Percentiles rank a stretch among this genome's conserved stretches.
Conservation (phyloP, 352 stramenopile species). For the Phytophthora brassicae region DNA sequence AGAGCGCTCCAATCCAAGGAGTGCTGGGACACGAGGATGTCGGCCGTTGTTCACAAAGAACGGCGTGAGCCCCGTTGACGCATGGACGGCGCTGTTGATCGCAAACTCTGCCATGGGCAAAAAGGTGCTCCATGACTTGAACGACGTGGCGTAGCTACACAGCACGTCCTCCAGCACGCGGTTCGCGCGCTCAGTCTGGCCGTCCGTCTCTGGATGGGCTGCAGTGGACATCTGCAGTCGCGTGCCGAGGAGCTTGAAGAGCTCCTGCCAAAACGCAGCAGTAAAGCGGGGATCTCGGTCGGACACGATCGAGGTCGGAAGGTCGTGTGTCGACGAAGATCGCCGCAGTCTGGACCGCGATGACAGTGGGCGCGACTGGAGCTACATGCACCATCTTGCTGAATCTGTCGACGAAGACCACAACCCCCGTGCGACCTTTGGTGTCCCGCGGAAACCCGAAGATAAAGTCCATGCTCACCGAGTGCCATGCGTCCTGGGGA, state of each 20-base stretch:
- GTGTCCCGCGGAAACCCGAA: too few species aligned
- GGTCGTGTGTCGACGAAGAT: too few species aligned
- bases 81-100: slow-evolving; percentile 28
- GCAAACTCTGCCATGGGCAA: slow-evolving; percentile 27
- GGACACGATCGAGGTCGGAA: too few species aligned
- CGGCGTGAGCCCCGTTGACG: slow-evolving; percentile 22
- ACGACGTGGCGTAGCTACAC: slow-evolving; percentile 20
- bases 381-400: too few species aligned
- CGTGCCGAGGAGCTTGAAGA: slow-evolving; percentile 20
- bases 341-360: too few species aligned
- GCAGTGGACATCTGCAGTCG: slow-evolving; percentile 21
- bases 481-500: too few species aligned
- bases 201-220: slow-evolving; percentile 28
- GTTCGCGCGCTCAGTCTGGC: slow-evolving; percentile 34
- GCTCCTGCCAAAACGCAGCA: slow-evolving; percentile 10
- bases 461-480: too few species aligned
- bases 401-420: too few species aligned
- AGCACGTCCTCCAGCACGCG: slow-evolving; percentile 27
- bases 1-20: slow-evolving; percentile 12
- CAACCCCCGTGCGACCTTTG: too few species aligned
- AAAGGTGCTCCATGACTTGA: slow-evolving; percentile 19
- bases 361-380: too few species aligned
- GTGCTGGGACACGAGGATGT: slow-evolving; percentile 9
- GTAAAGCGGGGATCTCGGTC: slow-evolving; percentile 11
- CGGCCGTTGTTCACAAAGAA: slow-evolving; percentile 22